Evolutionary conservation across 352 stramenopile species (phyloP).

Genomic region (Globisporangium megalacanthum): DNA sequence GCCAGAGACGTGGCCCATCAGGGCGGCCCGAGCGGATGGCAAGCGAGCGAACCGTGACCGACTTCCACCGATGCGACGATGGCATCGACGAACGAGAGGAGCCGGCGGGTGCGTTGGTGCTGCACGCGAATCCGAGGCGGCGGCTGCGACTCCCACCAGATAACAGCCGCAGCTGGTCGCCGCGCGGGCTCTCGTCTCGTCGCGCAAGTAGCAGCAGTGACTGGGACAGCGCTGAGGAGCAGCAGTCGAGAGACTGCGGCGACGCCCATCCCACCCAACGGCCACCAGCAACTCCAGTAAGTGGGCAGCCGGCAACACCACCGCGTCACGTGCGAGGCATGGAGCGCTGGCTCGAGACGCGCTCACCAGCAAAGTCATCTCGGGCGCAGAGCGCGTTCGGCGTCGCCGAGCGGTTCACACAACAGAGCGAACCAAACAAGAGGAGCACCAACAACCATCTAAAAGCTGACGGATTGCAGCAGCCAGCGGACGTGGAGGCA

Average conservation of each 20-base stretch:
- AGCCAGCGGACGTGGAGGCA: not conserved
- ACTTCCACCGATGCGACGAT: conserved; percentile 4
- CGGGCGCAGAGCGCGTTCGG: conserved; percentile 5
- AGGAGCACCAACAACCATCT: not conserved
- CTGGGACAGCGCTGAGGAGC: no score
- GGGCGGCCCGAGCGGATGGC: not conserved
- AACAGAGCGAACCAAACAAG: not conserved
- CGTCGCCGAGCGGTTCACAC: conserved; percentile 10
- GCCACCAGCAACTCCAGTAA: not conserved
- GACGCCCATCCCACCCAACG: not conserved
- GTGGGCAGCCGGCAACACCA: not conserved
- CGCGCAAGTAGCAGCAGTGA: not conserved
- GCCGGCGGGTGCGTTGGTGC: no score
- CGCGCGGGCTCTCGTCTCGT: not conserved
- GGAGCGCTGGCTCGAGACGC: conserved; percentile 33
- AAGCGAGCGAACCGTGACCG: not conserved
- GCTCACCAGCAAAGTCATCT: conserved; percentile 5
- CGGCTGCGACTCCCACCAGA: not conserved
- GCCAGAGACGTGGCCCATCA: not conserved
- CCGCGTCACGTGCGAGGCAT: conserved; percentile 27
- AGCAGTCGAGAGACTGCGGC: no score
- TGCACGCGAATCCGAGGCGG: not conserved
- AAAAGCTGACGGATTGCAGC: not conserved
- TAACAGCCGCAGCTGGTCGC: not conserved
- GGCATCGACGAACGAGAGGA: not conserved